Conservation (phyloP, 2,329 filamentous ascomycete species). For the Trichoderma harzianum region DNA sequence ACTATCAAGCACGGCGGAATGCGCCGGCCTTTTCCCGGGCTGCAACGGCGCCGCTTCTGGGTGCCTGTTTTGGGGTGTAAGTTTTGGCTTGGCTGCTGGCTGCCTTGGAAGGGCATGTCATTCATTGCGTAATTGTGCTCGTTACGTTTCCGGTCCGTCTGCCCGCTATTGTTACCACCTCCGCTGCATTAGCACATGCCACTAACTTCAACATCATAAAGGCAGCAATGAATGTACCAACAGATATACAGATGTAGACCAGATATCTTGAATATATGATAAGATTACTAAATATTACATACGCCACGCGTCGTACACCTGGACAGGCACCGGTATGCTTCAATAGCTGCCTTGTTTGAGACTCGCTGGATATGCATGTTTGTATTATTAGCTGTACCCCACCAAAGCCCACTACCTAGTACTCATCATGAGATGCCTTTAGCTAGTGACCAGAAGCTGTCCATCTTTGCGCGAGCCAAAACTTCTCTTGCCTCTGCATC, state of each 20-base stretch:
- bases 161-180: background rate
- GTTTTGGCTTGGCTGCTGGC: background rate
- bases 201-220: background rate
- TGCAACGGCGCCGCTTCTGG: background rate
- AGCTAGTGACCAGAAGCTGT: constrained; percentile 90
- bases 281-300: background rate
- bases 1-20: background rate
- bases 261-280: background rate
- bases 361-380: background rate
- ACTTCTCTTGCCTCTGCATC: constrained; percentile 84
- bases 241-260: background rate
- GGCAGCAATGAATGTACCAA: background rate
- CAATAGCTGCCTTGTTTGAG: background rate
- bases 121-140: background rate
- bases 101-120: background rate
- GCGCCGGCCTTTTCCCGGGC: background rate
- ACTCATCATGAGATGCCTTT: constrained; percentile 50
- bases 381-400: background rate
- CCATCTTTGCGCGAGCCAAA: constrained; percentile 78
- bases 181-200: background rate
- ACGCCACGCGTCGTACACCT: background rate
- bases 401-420: background rate
- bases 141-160: background rate
- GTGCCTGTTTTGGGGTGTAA: background rate
- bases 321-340: background rate